Base-by-base conservation (phyloP, 2,329 filamentous ascomycete species). In the Ophiostoma ips region DNA sequence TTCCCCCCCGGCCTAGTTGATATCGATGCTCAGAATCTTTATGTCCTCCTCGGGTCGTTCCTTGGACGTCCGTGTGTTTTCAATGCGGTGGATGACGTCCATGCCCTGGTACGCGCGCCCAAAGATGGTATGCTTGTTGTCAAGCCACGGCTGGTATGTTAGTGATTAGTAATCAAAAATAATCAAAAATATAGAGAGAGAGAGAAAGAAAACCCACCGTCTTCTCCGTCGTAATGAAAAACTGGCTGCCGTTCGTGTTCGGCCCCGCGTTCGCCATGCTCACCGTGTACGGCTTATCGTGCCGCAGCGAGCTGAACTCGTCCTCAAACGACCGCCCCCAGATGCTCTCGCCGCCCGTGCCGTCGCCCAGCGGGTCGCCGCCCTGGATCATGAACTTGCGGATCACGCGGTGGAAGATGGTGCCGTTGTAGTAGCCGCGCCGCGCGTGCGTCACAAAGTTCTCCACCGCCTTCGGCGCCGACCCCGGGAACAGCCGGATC, bases 211-310 rank as follows among this genome's bases (percentile, higher is more conserved):
- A 18, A 73, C 79, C 69, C 70, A 84, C 81, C 57, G 92, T 88
- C 69, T 94, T 94, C 66, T 95, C 94, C 0, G 90, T 95, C 0
- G 92, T 98, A 57, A 98, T 95, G 61, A 98, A 98, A 64, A 98
- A 98, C 64, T 98, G 92, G 61, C 84, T 92, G 13, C 85, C 92
- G 63, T 98, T 98, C 34, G 89, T 95, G 60, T 90, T 88, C 0
- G 88, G 87, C 0, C 92, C 92, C 0, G 92, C 90, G 64, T 98
- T 98, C 12, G 92, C 92, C 92, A 98, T 98, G 63, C 86, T 94
- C 52, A 96, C 73, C 0, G 89, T 96, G 64, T 95, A 98, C 2
- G 92, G 84, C 68, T 92, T 94, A 68, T 98, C 92, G 61, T 98
- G 92, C 64, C 84, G 87, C 54, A 98, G 68, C 16, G 79, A 84